These are phyloP conservation scores for Ambrosia artemisiifolia DNA, from an alignment of 129 eudicot genomes.

Conservation along the genomic window DNA sequence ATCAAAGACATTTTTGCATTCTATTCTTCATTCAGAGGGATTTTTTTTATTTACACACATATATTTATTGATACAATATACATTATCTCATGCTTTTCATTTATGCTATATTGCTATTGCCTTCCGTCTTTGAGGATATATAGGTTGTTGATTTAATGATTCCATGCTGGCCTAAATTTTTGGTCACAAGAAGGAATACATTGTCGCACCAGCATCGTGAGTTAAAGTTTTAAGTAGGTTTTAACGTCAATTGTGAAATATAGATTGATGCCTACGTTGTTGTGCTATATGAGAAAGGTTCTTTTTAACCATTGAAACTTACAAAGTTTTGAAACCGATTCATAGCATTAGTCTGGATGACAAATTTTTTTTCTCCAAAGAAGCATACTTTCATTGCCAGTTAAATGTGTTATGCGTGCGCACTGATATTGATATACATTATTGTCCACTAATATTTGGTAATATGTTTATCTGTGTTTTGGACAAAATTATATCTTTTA, in stretches of 20 bases:
- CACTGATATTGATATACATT: background rate
- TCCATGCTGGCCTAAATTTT: too few species aligned
- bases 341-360: too few species aligned
- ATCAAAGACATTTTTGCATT: background rate
- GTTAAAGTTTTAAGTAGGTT: background rate
- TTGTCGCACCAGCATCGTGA: background rate
- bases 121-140: too few species aligned
- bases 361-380: too few species aligned
- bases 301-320: too few species aligned
- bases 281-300: too few species aligned
- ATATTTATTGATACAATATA: background rate
- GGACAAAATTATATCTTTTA: background rate
- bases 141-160: too few species aligned
- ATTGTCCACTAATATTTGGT: too few species aligned
- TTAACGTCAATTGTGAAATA: background rate
- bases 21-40: background rate
- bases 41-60: background rate
- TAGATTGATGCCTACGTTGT: background rate
- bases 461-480: too few species aligned
- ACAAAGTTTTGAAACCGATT: too few species aligned
- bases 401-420: background rate
- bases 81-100: background rate
- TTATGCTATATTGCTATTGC: too few species aligned
- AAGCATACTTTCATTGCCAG: too few species aligned
- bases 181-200: background rate